phyloP scores from a whole-genome alignment of 208 protist species.

The Trypanosomatidae sp. region DNA sequence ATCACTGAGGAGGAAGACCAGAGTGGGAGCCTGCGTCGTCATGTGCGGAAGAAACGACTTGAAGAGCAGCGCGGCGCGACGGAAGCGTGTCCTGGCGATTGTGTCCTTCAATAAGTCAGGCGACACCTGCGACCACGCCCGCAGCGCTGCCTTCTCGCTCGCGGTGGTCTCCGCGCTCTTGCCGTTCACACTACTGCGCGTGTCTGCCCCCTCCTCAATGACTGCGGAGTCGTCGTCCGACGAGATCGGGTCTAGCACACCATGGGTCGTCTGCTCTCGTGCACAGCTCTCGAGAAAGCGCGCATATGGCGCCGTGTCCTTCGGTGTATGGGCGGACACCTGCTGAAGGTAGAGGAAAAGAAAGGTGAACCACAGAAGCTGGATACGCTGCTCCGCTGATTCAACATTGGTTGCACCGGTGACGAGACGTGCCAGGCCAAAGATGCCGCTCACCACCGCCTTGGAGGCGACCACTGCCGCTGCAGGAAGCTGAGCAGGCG shows the following conservation, averaged over 20 bases:
- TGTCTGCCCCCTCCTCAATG: background rate
- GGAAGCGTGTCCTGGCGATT: slow-evolving; percentile 59
- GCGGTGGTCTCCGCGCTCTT: background rate
- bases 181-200: background rate
- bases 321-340: slow-evolving; percentile 46
- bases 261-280: slow-evolving; percentile 4
- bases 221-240: background rate
- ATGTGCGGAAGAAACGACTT: slow-evolving; percentile 63
- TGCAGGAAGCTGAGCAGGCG: background rate
- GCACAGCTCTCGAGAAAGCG: slow-evolving; percentile 44
- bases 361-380: slow-evolving; percentile 64
- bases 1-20: slow-evolving; percentile 24
- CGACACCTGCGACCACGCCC: slow-evolving; percentile 36
- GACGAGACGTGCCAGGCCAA: slow-evolving; percentile 5
- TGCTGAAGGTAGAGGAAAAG: slow-evolving; percentile 76
- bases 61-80: slow-evolving; percentile 66
- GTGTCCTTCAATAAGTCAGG: slow-evolving; percentile 45
- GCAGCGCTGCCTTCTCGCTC: slow-evolving; percentile 20
- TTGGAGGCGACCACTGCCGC: slow-evolving; percentile 13
- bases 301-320: slow-evolving; percentile 37
- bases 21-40: slow-evolving; percentile 48
- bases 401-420: background rate
- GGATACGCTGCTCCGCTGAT: background rate
- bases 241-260: background rate
- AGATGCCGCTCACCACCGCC: slow-evolving; percentile 23